Evolutionary conservation across 73 alveolate species (phyloP), one percentile per base, ranked within the genome.

Genomic region (Blepharisma stoltei): DNA sequence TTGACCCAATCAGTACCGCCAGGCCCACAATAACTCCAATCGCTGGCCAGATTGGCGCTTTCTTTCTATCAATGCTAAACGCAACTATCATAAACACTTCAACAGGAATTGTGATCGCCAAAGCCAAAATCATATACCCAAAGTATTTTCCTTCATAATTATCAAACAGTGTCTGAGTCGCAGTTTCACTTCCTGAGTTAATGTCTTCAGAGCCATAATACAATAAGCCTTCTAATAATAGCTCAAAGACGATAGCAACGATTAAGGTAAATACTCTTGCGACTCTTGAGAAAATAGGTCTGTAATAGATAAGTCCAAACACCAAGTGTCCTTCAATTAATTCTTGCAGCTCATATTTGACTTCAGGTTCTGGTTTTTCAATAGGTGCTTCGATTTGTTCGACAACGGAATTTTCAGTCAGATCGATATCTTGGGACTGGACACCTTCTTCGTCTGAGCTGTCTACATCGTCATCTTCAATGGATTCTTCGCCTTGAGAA

Each of bases 281-380:
- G 18, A 5, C 38, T 4, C 73, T n/a, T 0, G 38, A 14, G 73
- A 60, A 60, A 1, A 14, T 25, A 20, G 38, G 14, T 14, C 46
- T n/a, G 23, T 8, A 2, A 5, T 14, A 11, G 23, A 25, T 4
- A 14, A 60, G 23, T n/a, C 73, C 73, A 60, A 60, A 60, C 2
- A 25, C 46, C 18, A 60, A 38, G 23, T 60, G 73, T 4, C 73
- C 73, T 60, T 60, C 73, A 60, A 60, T 20, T 20, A 60, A 25
- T 14, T 14, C 18, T 25, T 60, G 14, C 46, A 38, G 49, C 65
- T 50, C 21, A 18, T 50, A 50, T 60, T n/a, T 11, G 14, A 60
- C 23, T 38, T 14, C 73, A 5, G 0, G 5, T 8, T 60, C 73
- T 60, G 49, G 18, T 1, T 38, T 60, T 38, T 14, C 45, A 20